Base-by-base conservation (phyloP, 257 asterid species). In the Primulina eburnea region DNA sequence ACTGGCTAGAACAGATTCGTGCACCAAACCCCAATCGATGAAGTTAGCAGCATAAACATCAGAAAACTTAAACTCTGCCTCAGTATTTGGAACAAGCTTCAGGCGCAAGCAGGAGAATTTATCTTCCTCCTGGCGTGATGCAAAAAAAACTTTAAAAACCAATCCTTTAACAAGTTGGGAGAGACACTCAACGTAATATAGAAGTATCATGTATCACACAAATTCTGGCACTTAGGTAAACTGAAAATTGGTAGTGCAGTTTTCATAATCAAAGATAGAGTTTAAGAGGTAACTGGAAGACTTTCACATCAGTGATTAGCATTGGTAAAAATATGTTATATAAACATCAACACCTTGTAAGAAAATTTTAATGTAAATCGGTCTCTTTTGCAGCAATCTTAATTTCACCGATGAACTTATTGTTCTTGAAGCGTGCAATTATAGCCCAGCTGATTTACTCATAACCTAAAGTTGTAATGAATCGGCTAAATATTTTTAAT, bases 11-110 rank as follows among this genome's bases (percentile, higher is more conserved):
- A 78, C 55, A 77, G 88, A 76, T 55, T 80, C 84, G 33, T 81
- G 85, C 29, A 82, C 64, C 76, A 81, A 68, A 67, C 99, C 94
- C 84, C 86, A 80, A 63, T 52, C 88, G 62, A 82, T 75, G 79
- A 83, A 80, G 78, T 89, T 88, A 73, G 80, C 88, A 67, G 92
- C 90, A 78, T 81, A 94, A 63, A 89, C 77, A 74, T 87, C 96
- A 40, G 89, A 82, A 78, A 89, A 83, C 47, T 77, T 74, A 73
- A 85, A 81, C 71, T 76, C 80, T 60, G 68, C 59, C 67, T 81
- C 87, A 30, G 73, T 73, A 70, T 72, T 82, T 4, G 85, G 70
- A 68, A 68, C 71, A 35, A 72, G 67, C 71, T 84, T 82, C 70
- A 70, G 65, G 64, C 92, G 79, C 64, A 83, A 80, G 79, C 97